Evolutionary conservation across 1,284 basidiomycete species (phyloP).

Genomic region (Vanrija sp.): DNA sequence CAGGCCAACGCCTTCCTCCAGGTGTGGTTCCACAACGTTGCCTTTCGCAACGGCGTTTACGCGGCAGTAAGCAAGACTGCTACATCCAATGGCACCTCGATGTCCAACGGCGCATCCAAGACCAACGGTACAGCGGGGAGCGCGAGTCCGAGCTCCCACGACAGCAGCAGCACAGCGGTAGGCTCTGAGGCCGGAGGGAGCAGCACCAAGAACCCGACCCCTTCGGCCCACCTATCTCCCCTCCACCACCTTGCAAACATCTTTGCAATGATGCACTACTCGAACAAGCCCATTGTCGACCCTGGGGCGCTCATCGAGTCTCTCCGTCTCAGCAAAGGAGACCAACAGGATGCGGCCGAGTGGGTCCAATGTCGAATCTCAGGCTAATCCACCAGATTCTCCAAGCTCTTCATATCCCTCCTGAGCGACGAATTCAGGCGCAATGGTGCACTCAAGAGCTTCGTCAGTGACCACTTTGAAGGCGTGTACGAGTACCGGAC

Average conservation of each 20-base stretch:
- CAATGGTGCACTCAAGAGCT: conserved; percentile 56
- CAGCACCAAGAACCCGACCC: too few species aligned
- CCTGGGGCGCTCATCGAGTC: conserved; percentile 77
- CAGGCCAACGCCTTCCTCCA: conserved; percentile 81
- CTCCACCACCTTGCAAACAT: conserved; percentile 52
- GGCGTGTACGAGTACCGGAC: conserved; percentile 76
- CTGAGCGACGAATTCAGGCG: conserved; percentile 78
- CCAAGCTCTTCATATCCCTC: conserved; percentile 85
- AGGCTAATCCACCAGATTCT: conserved; percentile 60
- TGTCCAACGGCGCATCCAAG: conserved; percentile 52
- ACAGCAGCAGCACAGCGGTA: conserved; percentile 53
- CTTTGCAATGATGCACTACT: conserved; percentile 73
- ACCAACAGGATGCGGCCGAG: conserved; percentile 95
- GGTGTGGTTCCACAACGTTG: conserved; percentile 65
- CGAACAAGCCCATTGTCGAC: conserved; percentile 67
- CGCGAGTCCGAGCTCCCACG: too few species aligned
- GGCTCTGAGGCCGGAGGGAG: too few species aligned
- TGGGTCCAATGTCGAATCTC: conserved; percentile 48
- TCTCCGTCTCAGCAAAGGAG: conserved; percentile 67
- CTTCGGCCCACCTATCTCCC: conserved; percentile 43
- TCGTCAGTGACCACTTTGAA: conserved; percentile 79
- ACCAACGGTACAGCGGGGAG: too few species aligned
- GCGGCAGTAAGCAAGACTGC: conserved; percentile 14
- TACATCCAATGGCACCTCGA: too few species aligned
- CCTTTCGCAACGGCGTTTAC: conserved; percentile 61